phyloP scores from a whole-genome alignment of 1,284 basidiomycete genomes.

The Meripilus lineatus region DNA sequence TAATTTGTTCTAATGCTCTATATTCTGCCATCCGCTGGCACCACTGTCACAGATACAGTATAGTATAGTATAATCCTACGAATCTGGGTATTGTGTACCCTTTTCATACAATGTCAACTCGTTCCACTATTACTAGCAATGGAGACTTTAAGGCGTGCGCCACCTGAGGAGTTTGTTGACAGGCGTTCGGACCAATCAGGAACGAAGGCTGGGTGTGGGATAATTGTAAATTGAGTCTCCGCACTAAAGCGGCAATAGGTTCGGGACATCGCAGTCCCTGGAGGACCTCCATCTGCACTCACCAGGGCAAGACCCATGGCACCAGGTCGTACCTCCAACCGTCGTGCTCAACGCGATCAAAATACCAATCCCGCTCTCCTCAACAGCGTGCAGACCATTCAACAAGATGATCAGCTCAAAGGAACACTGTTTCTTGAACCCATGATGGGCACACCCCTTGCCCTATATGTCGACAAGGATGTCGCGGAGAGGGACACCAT shows the following conservation, averaged over 20 bases:
- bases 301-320: constrained; percentile 67
- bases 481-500: constrained; percentile 63
- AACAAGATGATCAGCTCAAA: constrained; percentile 10
- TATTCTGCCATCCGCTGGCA: too few species aligned
- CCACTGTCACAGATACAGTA: too few species aligned
- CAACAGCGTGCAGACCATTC: constrained; percentile 6
- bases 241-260: neutral
- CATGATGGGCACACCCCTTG: constrained; percentile 69
- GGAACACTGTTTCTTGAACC: constrained; percentile 66
- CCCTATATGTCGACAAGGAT: constrained; percentile 75
- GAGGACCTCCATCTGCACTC: constrained; percentile 30
- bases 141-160: too few species aligned
- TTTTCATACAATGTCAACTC: too few species aligned
- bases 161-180: neutral
- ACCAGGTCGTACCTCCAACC: constrained; percentile 56
- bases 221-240: neutral
- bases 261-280: neutral
- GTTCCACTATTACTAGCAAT: too few species aligned
- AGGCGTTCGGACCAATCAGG: too few species aligned
- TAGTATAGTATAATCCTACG: too few species aligned
- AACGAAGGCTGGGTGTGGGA: neutral
- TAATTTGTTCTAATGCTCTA: too few species aligned
- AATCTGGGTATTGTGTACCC: too few species aligned
- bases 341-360: constrained; percentile 41
- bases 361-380: constrained; percentile 14